Evolutionary conservation across 2,329 filamentous ascomycete species (phyloP), one percentile per base, ranked within the genome.

Genomic region (Pestalotiopsis sp.): DNA sequence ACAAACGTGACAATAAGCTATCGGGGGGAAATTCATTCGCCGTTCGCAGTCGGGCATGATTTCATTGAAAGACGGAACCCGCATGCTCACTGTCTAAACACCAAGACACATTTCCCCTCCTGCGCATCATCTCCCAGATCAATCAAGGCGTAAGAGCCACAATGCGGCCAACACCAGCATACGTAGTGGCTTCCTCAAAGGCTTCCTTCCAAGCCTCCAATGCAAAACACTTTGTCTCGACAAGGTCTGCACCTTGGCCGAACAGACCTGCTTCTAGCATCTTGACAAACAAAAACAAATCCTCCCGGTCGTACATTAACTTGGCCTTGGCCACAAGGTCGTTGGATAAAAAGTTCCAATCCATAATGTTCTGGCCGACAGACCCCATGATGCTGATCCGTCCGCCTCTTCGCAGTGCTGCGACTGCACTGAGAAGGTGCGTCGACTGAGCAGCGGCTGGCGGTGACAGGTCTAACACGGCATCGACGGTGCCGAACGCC

Each of bases 381-480:
- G 17, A 26, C 1, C 78, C 78, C 78, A 79, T 78, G 4, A 80
- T 65, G 44, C 73, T 76, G 0, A 77, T 72, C 6, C 81, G 73
- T 1, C 80, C 82, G 35, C 77, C 76, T 48, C 73, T 73, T 69
- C 74, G 72, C 64, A 84, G 69, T 4, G 78, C 69, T 63, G 73
- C 63, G 17, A 83, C 75, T 1, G 74, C 76, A 55, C 76, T 77
- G 38, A 75, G 76, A 22, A 85, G 64, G 70, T 86, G 82, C 1
- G 79, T 81, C 1, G 79, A 80, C 1, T 78, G 70, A 1, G 70
- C 68, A 0, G 82, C 83, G 26, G 71, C 70, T 0, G 77, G 74
- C 2, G 84, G 84, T 9, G 82, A 80, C 22, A 86, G 76, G 71
- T 87, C 85, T 24, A 85, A 71, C 65, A 78, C 80, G 0, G 79